phyloP scores from a whole-genome alignment of 1,284 basidiomycete species.

The Moniliophthora roreri region DNA sequence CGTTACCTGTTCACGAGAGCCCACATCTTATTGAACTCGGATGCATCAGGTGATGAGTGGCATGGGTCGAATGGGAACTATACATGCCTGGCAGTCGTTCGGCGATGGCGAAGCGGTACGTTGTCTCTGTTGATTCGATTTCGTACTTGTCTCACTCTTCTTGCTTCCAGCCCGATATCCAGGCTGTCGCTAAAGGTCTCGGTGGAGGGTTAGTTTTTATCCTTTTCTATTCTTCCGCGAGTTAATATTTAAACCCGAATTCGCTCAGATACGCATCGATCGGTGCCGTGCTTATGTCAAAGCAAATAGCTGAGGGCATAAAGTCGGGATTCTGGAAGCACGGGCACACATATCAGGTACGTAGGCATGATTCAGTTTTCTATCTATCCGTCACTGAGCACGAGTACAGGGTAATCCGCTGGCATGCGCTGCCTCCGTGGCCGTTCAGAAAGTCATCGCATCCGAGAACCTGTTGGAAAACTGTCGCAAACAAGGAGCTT shows the following conservation, averaged over 20 bases:
- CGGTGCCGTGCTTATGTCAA: slow-evolving; percentile 76
- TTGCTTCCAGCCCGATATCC: slow-evolving; percentile 63
- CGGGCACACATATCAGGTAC: slow-evolving; percentile 84
- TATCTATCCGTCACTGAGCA: too few relatives aligned
- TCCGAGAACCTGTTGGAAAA: slow-evolving; percentile 70
- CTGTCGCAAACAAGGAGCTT: slow-evolving; percentile 59
- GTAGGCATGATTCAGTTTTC: too few relatives aligned
- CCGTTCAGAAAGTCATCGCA: slow-evolving; percentile 74
- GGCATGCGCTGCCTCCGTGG: slow-evolving; percentile 75
- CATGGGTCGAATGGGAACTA: slow-evolving; percentile 83
- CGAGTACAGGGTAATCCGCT: slow-evolving; percentile 66
- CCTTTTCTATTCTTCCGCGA: not conserved
- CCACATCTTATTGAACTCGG: not conserved
- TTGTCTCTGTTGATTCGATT: slow-evolving; percentile 6
- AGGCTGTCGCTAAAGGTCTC: slow-evolving; percentile 84
- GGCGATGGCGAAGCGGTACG: slow-evolving; percentile 64
- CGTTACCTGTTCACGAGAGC: slow-evolving; percentile 8
- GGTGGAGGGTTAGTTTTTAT: slow-evolving; percentile 76
- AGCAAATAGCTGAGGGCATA: slow-evolving; percentile 69
- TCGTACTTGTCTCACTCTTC: slow-evolving; percentile 2
- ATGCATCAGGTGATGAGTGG: slow-evolving; percentile 65
- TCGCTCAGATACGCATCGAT: slow-evolving; percentile 73
- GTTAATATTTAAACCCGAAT: slow-evolving; percentile 14
- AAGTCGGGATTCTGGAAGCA: slow-evolving; percentile 76
- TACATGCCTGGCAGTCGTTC: slow-evolving; percentile 84